Conservation (phyloP, 2,329 filamentous ascomycete species). For the Sphaerulina vaccinii region DNA sequence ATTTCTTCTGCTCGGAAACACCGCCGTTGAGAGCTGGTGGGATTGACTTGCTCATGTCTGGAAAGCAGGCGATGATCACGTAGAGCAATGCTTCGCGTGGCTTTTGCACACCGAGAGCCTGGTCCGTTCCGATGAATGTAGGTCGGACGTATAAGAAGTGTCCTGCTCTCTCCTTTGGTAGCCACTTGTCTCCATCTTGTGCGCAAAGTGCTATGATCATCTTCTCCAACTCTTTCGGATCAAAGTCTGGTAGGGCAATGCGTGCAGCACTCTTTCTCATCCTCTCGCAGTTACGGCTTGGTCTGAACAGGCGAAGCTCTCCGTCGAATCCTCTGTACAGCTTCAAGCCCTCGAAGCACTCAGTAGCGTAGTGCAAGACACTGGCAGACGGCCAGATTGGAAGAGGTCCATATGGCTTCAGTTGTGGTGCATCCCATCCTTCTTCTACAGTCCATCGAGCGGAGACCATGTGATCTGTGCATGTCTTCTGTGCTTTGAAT, state of each 20-base stretch:
- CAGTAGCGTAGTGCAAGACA: conserved; percentile 82
- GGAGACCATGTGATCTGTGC: conserved; percentile 87
- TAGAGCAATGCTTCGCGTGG: conserved; percentile 86
- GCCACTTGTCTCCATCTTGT: conserved; percentile 74
- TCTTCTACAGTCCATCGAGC: conserved; percentile 62
- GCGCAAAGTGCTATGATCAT: conserved; percentile 70
- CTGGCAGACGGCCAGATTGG: conserved; percentile 77
- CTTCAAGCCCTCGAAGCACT: conserved; percentile 88
- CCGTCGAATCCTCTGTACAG: conserved; percentile 67
- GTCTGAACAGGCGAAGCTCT: conserved; percentile 74
- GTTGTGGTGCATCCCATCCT: conserved; percentile 72
- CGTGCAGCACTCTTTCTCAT: conserved; percentile 57
- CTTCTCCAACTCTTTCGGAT: conserved; percentile 68
- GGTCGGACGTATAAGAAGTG: conserved; percentile 75
- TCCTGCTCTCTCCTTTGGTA: conserved; percentile 67
- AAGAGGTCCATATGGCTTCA: conserved; percentile 75
- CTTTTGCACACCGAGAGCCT: conserved; percentile 75
- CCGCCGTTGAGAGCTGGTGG: conserved; percentile 32
- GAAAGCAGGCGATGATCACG: conserved; percentile 62
- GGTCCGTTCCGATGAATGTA: conserved; percentile 79
- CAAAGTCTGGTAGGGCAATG: conserved; percentile 73
- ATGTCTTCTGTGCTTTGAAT: conserved; percentile 42
- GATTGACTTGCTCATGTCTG: conserved; percentile 41
- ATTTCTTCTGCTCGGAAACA: conserved; percentile 14
- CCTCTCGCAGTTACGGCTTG: conserved; percentile 67